Base-by-base conservation (phyloP, 768 basidiomycete species). In the Basidioascus undulatus region DNA sequence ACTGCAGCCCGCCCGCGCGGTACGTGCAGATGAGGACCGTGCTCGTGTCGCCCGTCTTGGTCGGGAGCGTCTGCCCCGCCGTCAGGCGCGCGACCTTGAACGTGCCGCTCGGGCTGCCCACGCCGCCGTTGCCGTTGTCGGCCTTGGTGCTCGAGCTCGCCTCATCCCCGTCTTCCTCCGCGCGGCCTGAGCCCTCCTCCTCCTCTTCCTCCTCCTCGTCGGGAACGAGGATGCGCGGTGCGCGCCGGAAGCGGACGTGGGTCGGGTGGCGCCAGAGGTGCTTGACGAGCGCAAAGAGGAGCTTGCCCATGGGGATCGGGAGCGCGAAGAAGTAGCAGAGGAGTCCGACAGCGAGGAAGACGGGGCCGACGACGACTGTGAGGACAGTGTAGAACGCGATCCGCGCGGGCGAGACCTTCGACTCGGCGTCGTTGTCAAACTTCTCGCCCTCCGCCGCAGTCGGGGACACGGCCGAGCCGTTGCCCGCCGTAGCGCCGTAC, bases 241-340 rank as follows among this genome's bases (percentile, higher is more conserved):
- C 71, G 49, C 86, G n/a, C n/a, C n/a, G 86, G 63, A 98, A 96
- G 40, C 89, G 80, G 48, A 98, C 76, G 31, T 67, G 66, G 24
- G 74, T 73, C 0, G 92, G 86, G 45, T 75, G 73, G 40, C 65
- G 58, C 53, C 75, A 73, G 38, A 98, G 65, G 55, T 80, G 68
- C 35, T 74, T 72, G 54, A 96, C 67, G 33, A 98, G 68, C n/a
- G 72, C 81, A 89, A 89, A 96, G 49, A 74, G 82, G 38, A 98
- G 68, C 56, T 78, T 89, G 25, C 87, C 92, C 92, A 98, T 98
- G 4, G 92, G 92, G 48, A 98, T 79, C 42, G 87, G 80, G 55
- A 98, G 67, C 45, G 98, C 74, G 45, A 84, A 65, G n/a, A 67
- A 84, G 86, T 87, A 98, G 61, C 92, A 96, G 39, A 83, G 61